Base-by-base conservation (phyloP, 1,139 yeast species). In the Pichia sp. region DNA sequence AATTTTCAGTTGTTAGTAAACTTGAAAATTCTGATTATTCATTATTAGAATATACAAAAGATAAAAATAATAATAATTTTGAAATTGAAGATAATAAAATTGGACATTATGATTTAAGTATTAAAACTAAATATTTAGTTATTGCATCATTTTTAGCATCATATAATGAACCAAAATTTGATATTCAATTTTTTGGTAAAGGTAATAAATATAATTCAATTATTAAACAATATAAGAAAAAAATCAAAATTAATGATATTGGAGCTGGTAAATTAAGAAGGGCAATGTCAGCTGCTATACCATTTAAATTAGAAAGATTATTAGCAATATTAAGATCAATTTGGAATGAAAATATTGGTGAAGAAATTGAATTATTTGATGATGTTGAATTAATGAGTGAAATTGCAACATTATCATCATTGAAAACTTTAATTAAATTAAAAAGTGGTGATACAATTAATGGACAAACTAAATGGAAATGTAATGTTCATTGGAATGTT, bases 81-180 rank as follows among this genome's bases (percentile, higher is more conserved):
- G 32, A 32, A 12, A 36, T 24, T 7, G 38, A 35, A 6, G 39
- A 43, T 9, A 34, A 26, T 12, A 44, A 43, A 7, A 45, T 47
- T 28, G 60, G 58, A 4, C 50, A 54, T 40, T 57, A 58, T 20
- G 78, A 75, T 52, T 61, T 77, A 46, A 72, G 80, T 0, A 60
- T 59, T 20, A 71, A 69, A 50, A 70, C 80, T 10, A 76, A 76
- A 55, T 76, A 68, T 54, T 62, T 76, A 16, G 56, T 77, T 20
- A 66, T 76, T 37, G 80, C 81, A 25, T 65, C 80, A 6, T 76
- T 72, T 53, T 60, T 77, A 46, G 81, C 81, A 3, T 75, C 81
- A 2, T 57, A 49, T 35, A 67, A 71, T 37, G 74, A 71, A 41
- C 73, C 71, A 4, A 70, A 68, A 51, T 63, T 64, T 46, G 81